Percentiles rank a stretch among this genome's conserved stretches.
phyloP scores from a whole-genome alignment of 306 rosid genomes.

The Biancaea sappan region DNA sequence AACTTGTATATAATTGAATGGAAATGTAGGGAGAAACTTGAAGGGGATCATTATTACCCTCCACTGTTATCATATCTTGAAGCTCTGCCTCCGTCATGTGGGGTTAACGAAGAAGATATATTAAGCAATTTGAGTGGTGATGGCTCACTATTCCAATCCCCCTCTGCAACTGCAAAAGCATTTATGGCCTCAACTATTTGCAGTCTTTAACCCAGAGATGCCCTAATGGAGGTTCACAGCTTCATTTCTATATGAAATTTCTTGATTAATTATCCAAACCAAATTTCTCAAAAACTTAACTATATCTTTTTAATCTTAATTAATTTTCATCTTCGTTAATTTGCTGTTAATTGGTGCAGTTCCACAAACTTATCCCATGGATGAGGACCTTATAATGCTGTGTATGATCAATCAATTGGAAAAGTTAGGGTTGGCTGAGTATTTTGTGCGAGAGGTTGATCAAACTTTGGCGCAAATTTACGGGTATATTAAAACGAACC shows the following conservation, averaged over 20 bases:
- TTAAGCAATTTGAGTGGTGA: slow-evolving; percentile 26
- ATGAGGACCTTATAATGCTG: slow-evolving; percentile 50
- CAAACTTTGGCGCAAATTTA: slow-evolving; percentile 37
- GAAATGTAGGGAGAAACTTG: slow-evolving; percentile 29
- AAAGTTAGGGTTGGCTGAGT: slow-evolving; percentile 46
- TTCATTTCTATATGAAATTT: background rate
- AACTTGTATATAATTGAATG: background rate
- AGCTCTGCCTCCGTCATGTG: slow-evolving; percentile 36
- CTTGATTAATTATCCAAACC: background rate
- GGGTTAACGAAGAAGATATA: slow-evolving; percentile 32
- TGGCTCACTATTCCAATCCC: slow-evolving; percentile 50
- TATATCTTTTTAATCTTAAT: background rate
- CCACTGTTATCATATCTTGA: slow-evolving; percentile 41
- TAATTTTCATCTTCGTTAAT: too few species aligned
- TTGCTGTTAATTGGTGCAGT: slow-evolving; percentile 30
- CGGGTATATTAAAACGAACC: slow-evolving; percentile 15
- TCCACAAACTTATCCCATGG: slow-evolving; percentile 48
- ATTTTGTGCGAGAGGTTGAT: slow-evolving; percentile 38
- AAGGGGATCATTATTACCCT: slow-evolving; percentile 1
- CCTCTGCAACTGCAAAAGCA: slow-evolving; percentile 49
- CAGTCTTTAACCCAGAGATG: slow-evolving; percentile 40
- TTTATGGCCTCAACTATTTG: slow-evolving; percentile 32
- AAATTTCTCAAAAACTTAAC: background rate
- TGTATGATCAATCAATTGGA: slow-evolving; percentile 40
- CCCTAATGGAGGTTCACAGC: slow-evolving; percentile 39